A percentile compares a stretch with the other conserved stretches of the same genome.
These are phyloP conservation scores for Corylus americana DNA, from an alignment of 306 rosid species.

Conservation along the genomic window DNA sequence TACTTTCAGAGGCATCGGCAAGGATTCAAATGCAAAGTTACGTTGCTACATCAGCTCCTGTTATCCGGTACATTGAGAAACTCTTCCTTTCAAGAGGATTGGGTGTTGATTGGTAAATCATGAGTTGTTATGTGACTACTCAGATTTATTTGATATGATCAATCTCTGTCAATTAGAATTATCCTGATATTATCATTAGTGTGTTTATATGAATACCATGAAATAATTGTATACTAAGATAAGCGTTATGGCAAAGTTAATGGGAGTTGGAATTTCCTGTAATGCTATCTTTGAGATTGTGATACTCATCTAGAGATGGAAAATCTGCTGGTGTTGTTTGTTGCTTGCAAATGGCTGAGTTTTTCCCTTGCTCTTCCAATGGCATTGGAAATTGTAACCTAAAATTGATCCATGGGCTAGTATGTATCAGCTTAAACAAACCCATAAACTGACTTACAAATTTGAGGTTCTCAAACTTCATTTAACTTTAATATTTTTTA, in stretches of 20 bases:
- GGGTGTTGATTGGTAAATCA: conserved; percentile 83
- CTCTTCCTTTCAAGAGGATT: conserved; percentile 72
- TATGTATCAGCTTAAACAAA: background rate
- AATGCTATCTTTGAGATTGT: too few species aligned
- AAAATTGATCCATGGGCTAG: background rate
- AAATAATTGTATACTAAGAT: background rate
- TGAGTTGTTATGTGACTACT: conserved; percentile 25
- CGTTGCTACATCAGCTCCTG: conserved; percentile 55
- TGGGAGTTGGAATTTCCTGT: background rate
- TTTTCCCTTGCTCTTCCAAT: background rate
- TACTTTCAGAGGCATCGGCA: conserved; percentile 68
- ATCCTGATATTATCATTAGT: background rate
- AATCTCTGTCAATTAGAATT: background rate
- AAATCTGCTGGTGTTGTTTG: background rate
- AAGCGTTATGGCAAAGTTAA: background rate
- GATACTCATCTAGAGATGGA: too few species aligned
- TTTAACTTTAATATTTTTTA: background rate
- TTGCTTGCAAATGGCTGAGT: background rate
- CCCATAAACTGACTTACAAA: background rate
- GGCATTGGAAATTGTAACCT: background rate
- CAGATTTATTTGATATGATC: background rate
- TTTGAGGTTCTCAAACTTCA: background rate
- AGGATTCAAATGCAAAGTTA: conserved; percentile 71
- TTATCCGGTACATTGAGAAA: conserved; percentile 69
- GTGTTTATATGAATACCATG: background rate